phyloP scores from a whole-genome alignment of 2,329 filamentous ascomycete species.

The Fusarium dimerum region DNA sequence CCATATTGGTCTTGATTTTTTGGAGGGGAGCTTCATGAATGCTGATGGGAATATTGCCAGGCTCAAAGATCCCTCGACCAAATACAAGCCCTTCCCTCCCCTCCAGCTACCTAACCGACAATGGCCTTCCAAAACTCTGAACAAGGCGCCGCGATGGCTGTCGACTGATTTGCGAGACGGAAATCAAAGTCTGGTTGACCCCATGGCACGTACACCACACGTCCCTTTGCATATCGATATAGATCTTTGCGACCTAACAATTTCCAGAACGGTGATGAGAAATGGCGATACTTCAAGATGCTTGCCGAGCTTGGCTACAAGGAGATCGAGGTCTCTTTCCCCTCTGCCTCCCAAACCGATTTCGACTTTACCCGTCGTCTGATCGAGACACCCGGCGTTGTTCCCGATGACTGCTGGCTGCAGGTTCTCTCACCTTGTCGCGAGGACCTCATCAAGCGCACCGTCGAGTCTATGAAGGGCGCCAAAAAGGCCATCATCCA shows the following conservation, averaged over 20 bases:
- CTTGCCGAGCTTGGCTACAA: conserved; percentile 89
- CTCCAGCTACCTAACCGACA: conserved; percentile 66
- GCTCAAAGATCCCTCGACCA: conserved; percentile 76
- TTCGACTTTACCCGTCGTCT: conserved; percentile 74
- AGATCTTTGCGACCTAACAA: conserved; percentile 4
- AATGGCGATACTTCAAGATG: conserved; percentile 77
- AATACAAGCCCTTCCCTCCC: conserved; percentile 69
- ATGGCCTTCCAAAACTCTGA: conserved; percentile 83
- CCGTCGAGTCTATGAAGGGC: conserved; percentile 84
- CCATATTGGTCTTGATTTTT: too few relatives aligned
- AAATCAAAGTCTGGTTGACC: conserved; percentile 89
- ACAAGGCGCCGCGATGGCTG: conserved; percentile 88
- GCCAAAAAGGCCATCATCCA: conserved; percentile 94
- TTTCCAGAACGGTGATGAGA: conserved; percentile 63
- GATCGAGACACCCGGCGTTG: conserved; percentile 1
- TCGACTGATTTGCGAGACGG: conserved; percentile 83
- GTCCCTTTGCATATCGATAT: background rate
- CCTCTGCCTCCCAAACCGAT: conserved; percentile 88
- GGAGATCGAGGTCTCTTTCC: conserved; percentile 95
- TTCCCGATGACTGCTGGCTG: conserved; percentile 76
- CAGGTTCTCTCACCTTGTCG: conserved; percentile 93
- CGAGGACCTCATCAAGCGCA: conserved; percentile 84
- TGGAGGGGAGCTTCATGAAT: too few relatives aligned
- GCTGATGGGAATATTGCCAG: conserved; percentile 34
- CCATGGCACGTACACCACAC: conserved; percentile 66